Conservation (phyloP, 306 rosid species). For the Cucurbita moschata region DNA sequence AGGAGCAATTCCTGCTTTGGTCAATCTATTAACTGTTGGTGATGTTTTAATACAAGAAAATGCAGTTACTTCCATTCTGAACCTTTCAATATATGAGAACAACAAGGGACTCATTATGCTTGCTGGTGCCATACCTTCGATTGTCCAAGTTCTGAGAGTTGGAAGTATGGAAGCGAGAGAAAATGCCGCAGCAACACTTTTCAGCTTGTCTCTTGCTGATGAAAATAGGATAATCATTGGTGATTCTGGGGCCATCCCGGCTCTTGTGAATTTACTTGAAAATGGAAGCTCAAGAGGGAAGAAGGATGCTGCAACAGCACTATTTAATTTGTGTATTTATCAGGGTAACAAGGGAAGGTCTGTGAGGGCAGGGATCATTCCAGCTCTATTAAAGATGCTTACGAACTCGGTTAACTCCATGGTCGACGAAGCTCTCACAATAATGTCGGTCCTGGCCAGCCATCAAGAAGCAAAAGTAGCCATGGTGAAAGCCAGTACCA, state of each 20-base stretch:
- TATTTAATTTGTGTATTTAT: slow-evolving; percentile 85
- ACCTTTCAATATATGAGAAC: slow-evolving; percentile 78
- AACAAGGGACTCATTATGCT: slow-evolving; percentile 96
- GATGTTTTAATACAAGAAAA: slow-evolving; percentile 73
- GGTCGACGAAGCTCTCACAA: slow-evolving; percentile 84
- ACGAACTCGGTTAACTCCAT: slow-evolving; percentile 63
- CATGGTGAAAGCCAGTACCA: slow-evolving; percentile 67
- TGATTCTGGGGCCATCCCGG: slow-evolving; percentile 84
- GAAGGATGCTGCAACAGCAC: slow-evolving; percentile 90
- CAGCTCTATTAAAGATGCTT: slow-evolving; percentile 71
- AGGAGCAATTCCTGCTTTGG: slow-evolving; percentile 77
- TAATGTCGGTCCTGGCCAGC: slow-evolving; percentile 85
- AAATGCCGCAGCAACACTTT: slow-evolving; percentile 89
- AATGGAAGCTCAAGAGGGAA: slow-evolving; percentile 78
- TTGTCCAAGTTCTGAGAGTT: slow-evolving; percentile 80
- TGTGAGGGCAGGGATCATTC: slow-evolving; percentile 59
- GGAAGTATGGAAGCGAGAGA: slow-evolving; percentile 95
- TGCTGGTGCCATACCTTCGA: slow-evolving; percentile 84
- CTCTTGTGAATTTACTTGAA: slow-evolving; percentile 77
- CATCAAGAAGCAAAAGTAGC: slow-evolving; percentile 83
- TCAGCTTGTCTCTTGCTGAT: slow-evolving; percentile 87
- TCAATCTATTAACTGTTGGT: slow-evolving; percentile 63
- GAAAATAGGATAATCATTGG: slow-evolving; percentile 93
- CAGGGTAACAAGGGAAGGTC: slow-evolving; percentile 97
- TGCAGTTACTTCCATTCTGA: slow-evolving; percentile 85